Evolutionary conservation across 306 rosid genomes (phyloP).

Genomic region (Argentina anserina): DNA sequence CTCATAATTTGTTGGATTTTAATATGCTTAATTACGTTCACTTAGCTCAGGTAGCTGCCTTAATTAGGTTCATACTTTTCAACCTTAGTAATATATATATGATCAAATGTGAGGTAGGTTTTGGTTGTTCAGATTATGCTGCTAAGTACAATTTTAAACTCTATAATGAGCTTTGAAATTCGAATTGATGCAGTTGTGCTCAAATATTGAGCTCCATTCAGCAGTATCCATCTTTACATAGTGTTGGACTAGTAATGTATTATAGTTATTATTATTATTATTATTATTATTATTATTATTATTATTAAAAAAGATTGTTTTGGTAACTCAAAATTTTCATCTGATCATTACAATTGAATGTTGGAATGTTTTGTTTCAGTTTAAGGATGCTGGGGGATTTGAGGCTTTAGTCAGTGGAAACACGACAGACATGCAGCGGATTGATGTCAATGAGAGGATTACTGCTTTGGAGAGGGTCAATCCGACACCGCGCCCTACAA

Average conservation of each 20-base stretch:
- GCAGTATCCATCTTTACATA: too few relatives aligned
- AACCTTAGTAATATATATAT: background rate
- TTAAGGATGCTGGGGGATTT: conserved; percentile 93
- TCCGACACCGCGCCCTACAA: conserved; percentile 94
- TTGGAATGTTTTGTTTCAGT: conserved; percentile 39
- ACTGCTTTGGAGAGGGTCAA: conserved; percentile 90
- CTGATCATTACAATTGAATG: background rate
- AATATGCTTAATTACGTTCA: background rate
- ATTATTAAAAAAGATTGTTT: too few relatives aligned
- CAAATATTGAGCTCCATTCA: background rate
- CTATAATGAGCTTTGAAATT: too few relatives aligned
- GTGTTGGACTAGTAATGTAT: background rate
- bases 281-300: too few relatives aligned
- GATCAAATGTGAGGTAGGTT: background rate
- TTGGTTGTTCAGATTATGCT: background rate
- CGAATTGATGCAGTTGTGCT: background rate
- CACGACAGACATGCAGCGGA: conserved; percentile 66
- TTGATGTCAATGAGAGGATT: conserved; percentile 95
- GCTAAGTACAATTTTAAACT: background rate
- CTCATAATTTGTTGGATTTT: background rate
- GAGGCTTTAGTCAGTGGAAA: conserved; percentile 83
- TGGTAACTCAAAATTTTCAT: too few relatives aligned
- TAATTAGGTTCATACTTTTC: background rate
- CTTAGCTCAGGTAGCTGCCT: background rate
- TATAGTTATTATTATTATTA: background rate